Evolutionary conservation across 352 stramenopile species (phyloP), one percentile per base, ranked within the genome.

Genomic region (Plasmopara muralis): DNA sequence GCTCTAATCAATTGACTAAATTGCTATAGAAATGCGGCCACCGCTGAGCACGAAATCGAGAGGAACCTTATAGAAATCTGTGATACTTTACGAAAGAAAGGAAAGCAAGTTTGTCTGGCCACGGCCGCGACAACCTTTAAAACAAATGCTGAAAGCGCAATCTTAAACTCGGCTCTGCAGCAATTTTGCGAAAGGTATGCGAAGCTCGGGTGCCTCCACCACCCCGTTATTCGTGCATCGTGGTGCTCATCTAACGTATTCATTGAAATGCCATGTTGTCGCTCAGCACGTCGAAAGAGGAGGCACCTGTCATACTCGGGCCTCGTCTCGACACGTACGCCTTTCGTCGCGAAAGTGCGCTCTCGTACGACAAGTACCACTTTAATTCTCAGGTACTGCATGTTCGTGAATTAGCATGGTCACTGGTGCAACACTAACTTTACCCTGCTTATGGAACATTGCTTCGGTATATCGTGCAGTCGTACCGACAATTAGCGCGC

Each of bases 21-120:
- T 20, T 43, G 28, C 13, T 18, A 58, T 47, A 69, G 58, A 70
- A 54, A 79, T 30, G 54, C 61, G 0, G 56, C 42, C 1, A 58
- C 59, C 6, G 58, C 66, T 48, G 45, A 14, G 10, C 41, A 62
- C 13, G 53, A 76, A 35, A 84, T 87, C 45, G 57, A 60, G 47
- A 68, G 65, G 34, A 86, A 90, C 51, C 64, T 93, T 53, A 62
- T 82, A 31, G 64, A 75, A 45, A 77, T 91, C 28, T 89, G 78
- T 55, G 80, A 93, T 64, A 70, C 83, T 2, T 53, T 93, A 51
- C 68, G 72, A 31, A 93, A 89, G 68, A 91, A 93, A 53, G 75
- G 77, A 25, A 90, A 91, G 62, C 67, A 77, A 25, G 83, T 93
- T 25, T 90, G 75, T 41, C 43, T 89, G 33, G 83, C 76, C 16